phyloP scores from a whole-genome alignment of 768 basidiomycete species.

The Boletus subparvulus region DNA sequence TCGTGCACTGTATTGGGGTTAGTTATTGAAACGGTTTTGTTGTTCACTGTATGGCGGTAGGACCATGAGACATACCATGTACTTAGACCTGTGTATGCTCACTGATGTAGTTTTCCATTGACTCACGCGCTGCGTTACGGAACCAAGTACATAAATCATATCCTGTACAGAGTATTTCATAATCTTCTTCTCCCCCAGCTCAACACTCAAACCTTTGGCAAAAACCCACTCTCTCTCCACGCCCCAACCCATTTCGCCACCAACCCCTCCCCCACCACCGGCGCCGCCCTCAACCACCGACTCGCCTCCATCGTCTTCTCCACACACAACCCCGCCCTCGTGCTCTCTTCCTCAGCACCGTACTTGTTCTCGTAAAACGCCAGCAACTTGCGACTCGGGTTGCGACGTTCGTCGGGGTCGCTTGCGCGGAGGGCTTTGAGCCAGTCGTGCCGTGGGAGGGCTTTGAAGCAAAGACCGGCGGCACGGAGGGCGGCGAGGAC shows the following conservation, averaged over 20 bases:
- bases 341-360: constrained; percentile 16
- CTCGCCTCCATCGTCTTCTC: constrained; percentile 13
- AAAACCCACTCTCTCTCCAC: constrained; percentile 37
- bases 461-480: constrained; percentile 35
- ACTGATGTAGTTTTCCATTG: background rate
- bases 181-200: background rate
- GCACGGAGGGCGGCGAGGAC: constrained; percentile 40
- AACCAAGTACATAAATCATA: background rate
- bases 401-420: constrained; percentile 21
- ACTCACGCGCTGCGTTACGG: too few relatives aligned
- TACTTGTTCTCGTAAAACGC: constrained; percentile 28
- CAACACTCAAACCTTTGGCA: constrained; percentile 3
- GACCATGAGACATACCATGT: background rate
- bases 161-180: background rate
- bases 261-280: too few relatives aligned
- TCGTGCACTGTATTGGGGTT: too few relatives aligned
- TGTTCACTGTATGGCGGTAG: background rate
- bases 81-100: background rate
- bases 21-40: too few relatives aligned
- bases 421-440: constrained; percentile 23
- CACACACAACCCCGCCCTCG: constrained; percentile 9
- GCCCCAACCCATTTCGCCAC: too few relatives aligned
- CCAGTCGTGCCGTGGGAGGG: constrained; percentile 23
- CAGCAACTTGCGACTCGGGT: constrained; percentile 26
- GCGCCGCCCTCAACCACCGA: background rate